A percentile compares a stretch with the other conserved stretches of the same genome.
Evolutionary conservation across 768 basidiomycete species (phyloP).

Genomic region (Russula abietina): DNA sequence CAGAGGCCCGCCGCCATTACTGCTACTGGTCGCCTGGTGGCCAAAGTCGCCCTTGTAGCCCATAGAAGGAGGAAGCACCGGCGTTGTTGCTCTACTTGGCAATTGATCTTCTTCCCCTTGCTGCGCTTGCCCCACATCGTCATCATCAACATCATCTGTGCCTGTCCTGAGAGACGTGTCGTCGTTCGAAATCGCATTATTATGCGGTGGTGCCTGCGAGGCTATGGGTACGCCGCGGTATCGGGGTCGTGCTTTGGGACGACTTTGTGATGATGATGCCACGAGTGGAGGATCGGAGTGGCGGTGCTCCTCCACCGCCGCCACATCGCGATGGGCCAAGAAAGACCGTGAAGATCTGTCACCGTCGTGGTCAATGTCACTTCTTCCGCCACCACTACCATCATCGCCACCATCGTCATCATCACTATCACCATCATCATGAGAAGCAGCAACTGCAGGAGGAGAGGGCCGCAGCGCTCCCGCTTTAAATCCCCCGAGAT

Average conservation of each 20-base stretch:
- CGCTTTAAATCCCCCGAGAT: background rate
- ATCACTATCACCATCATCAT: background rate
- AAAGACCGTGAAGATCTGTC: background rate
- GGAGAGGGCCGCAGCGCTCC: background rate
- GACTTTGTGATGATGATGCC: conserved; percentile 32
- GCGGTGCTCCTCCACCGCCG: background rate
- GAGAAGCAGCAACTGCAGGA: background rate
- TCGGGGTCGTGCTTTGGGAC: conserved; percentile 37
- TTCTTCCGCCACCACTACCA: background rate
- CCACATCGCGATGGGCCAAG: conserved; percentile 6
- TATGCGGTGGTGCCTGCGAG: background rate
- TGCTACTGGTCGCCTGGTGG: background rate
- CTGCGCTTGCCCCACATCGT: background rate
- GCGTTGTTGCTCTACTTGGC: background rate
- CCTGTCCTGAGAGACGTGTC: background rate
- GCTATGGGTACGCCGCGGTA: background rate
- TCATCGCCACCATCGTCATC: background rate
- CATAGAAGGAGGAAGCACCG: background rate
- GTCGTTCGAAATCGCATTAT: background rate
- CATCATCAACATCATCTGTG: background rate
- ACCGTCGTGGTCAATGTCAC: background rate
- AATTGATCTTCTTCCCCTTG: background rate
- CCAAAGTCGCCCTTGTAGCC: background rate
- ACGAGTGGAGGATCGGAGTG: background rate
- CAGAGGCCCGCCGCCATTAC: conserved; percentile 13